Evolutionary conservation across 495 filamentous ascomycete species (phyloP), one percentile per base, ranked within the genome.

Genomic region (Xylaria castorea): DNA sequence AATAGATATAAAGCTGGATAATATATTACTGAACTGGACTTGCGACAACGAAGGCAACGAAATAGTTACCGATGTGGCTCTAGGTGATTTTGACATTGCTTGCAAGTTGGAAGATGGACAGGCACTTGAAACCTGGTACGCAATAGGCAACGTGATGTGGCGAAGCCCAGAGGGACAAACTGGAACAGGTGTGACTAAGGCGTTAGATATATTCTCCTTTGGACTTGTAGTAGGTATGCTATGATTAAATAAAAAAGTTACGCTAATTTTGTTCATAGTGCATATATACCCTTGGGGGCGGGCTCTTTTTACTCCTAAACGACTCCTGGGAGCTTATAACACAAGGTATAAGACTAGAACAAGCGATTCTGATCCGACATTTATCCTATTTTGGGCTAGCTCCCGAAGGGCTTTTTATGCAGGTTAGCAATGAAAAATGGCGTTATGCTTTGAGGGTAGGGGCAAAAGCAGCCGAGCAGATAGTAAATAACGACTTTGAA

Each of bases 11-110:
- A 81, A 81, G 66, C 80, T 79, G 72, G 75, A 80, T 69, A 80
- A 81, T 63, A 77, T 81, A 62, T 72, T 80, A 40, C 71, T 81
- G 48, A 77, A 80, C 75, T 81, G 75, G 80, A 75, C 69, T 74
- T 66, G 27, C 67, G 78, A 81, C 53, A 48, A 77, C 42, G 71
- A 75, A 66, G 74, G 78, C 7, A 77, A 76, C 67, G 71, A 74
- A 74, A 73, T 70, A 66, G 74, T 80, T 22, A 79, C 72, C 53
- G 73, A 77, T 73, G 77, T 71, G 46, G 74, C 74, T 22, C 75
- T 81, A n/a, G 80, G 80, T 68, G 77, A 80, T 74, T 78, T 81
- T 73, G 77, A 81, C 70, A 75, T 78, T 61, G 77, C 75, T 71
- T 79, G 74, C 73, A 77, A 79, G 72, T 70, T 72, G 68, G 73